Percentiles rank a stretch among this genome's conserved stretches.
Evolutionary conservation across 495 filamentous ascomycete genomes (phyloP).

Genomic region (Massariosphaeria phaeospora): DNA sequence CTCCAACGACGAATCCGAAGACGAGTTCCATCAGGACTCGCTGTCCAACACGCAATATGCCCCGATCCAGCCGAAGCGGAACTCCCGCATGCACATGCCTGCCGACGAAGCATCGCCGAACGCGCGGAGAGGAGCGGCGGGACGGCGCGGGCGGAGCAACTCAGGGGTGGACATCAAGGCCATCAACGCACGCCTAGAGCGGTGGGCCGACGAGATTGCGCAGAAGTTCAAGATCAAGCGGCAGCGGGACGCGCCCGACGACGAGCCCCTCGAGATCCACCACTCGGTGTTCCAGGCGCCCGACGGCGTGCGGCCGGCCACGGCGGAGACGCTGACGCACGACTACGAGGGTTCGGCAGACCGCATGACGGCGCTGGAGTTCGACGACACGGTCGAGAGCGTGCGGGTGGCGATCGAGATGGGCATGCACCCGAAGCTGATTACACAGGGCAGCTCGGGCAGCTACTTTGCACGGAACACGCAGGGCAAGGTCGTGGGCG

Average conservation of each 20-base stretch:
- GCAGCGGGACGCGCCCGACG: slow-evolving; percentile 52
- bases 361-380: slow-evolving; percentile 69
- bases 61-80: slow-evolving; percentile 58
- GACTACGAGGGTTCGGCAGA: slow-evolving; percentile 50
- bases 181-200: slow-evolving; percentile 92
- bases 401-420: slow-evolving; percentile 84
- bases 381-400: slow-evolving; percentile 85
- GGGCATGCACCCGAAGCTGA: slow-evolving; percentile 89
- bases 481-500: slow-evolving; percentile 89
- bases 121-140: slow-evolving; percentile 47
- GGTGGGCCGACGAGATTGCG: slow-evolving; percentile 98
- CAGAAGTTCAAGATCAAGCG: slow-evolving; percentile 81
- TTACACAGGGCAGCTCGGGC: slow-evolving; percentile 92
- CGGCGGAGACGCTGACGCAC: slow-evolving; percentile 61
- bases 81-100: slow-evolving; percentile 56
- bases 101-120: slow-evolving; percentile 39
- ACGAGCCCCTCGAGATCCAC: slow-evolving; percentile 90
- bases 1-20: slow-evolving; percentile 65
- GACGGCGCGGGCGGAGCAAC: slow-evolving; percentile 60
- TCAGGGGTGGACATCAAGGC: slow-evolving; percentile 96
- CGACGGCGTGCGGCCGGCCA: slow-evolving; percentile 72
- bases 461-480: slow-evolving; percentile 94
- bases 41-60: slow-evolving; percentile 66
- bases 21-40: slow-evolving; percentile 43
- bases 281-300: slow-evolving; percentile 94